A percentile compares a stretch with the other conserved stretches of the same genome.
Conservation (phyloP, 768 basidiomycete genomes). For the Leccinum fibrillosum region DNA sequence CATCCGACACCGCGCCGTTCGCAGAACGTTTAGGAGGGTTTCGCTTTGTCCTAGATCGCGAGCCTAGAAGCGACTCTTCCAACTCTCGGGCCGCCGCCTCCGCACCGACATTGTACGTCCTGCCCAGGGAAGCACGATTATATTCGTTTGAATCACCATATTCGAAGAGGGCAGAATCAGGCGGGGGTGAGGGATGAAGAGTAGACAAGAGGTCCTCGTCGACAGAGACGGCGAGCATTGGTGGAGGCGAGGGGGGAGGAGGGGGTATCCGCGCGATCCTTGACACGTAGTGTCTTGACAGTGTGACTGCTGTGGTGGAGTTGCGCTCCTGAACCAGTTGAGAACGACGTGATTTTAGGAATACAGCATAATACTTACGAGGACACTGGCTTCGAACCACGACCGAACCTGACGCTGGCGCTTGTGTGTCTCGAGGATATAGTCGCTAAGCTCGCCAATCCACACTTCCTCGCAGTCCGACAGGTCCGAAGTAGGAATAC, state of each 20-base stretch:
- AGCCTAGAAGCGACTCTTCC: constrained; percentile 52
- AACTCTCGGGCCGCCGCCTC: constrained; percentile 59
- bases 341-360: background rate
- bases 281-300: constrained; percentile 35
- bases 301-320: constrained; percentile 48
- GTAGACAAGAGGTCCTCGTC: constrained; percentile 37
- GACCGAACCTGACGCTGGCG: constrained; percentile 70
- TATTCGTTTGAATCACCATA: constrained; percentile 25
- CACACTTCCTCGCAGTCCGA: constrained; percentile 81
- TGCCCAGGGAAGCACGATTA: constrained; percentile 19
- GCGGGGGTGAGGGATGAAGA: constrained; percentile 36
- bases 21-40: constrained; percentile 50
- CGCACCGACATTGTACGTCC: constrained; percentile 31
- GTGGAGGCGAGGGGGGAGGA: constrained; percentile 38
- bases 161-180: constrained; percentile 30
- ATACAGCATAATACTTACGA: constrained; percentile 41
- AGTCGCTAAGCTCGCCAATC: constrained; percentile 65
- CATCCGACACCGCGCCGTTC: constrained; percentile 50
- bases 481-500: constrained; percentile 67
- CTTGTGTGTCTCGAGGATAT: constrained; percentile 68
- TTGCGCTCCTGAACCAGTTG: constrained; percentile 61
- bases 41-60: constrained; percentile 34
- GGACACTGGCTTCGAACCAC: constrained; percentile 66
- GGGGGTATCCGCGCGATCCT: constrained; percentile 46
- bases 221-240: constrained; percentile 26